Percentiles rank a stretch among this genome's conserved stretches.
Conservation (phyloP, 805 yeast genomes). For the Starmerella khaoyaiensis region DNA sequence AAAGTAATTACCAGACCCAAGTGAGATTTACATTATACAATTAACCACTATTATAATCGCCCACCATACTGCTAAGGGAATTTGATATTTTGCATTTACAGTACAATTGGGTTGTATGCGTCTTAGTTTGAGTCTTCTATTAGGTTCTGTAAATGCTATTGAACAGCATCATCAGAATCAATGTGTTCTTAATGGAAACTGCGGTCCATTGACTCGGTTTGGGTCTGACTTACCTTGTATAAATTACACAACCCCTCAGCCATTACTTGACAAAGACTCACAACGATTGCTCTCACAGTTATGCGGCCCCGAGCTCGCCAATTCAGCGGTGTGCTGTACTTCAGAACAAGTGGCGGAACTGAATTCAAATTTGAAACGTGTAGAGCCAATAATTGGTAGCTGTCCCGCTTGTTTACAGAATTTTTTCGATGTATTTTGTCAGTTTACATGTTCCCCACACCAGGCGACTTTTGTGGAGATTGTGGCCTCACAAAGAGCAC, state of each 20-base stretch:
- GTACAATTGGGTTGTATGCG: too few relatives aligned
- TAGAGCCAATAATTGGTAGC: constrained; percentile 68
- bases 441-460: constrained; percentile 78
- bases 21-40: too few relatives aligned
- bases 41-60: too few relatives aligned
- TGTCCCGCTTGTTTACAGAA: constrained; percentile 90
- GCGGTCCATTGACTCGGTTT: constrained; percentile 72
- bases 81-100: too few relatives aligned
- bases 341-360: constrained; percentile 42
- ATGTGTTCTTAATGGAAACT: constrained; percentile 31
- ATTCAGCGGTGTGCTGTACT: constrained; percentile 55
- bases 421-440: constrained; percentile 68
- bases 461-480: constrained; percentile 66
- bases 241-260: constrained; percentile 37
- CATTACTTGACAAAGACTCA: constrained; percentile 35
- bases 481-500: constrained; percentile 38
- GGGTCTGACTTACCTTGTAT: constrained; percentile 76
- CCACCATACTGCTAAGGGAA: too few relatives aligned
- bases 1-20: too few relatives aligned
- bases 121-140: too few relatives aligned
- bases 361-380: constrained; percentile 51
- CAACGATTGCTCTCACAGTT: constrained; percentile 37
- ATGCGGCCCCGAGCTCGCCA: constrained; percentile 54
- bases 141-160: too few relatives aligned
- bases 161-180: constrained; percentile 10